phyloP scores from a whole-genome alignment of 306 rosid species.

The Arachis hypogaea region DNA sequence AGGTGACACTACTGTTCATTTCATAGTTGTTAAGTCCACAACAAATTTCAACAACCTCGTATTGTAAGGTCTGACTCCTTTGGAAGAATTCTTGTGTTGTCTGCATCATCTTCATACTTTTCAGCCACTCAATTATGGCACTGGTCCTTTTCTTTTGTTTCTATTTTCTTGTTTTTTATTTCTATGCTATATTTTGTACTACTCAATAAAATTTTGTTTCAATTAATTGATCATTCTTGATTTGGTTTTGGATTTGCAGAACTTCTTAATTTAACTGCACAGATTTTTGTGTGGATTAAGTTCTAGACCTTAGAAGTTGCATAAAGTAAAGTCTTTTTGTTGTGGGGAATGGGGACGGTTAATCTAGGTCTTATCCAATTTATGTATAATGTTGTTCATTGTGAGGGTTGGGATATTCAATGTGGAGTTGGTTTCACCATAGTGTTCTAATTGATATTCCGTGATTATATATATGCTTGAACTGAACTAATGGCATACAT shows the following conservation, averaged over 20 bases:
- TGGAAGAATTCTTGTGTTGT: slow-evolving; percentile 7
- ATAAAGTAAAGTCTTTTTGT: slow-evolving; percentile 11
- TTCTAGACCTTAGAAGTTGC: slow-evolving; percentile 13
- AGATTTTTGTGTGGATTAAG: slow-evolving; percentile 1
- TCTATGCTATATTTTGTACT: no score
- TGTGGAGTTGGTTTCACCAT: not conserved
- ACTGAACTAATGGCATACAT: slow-evolving; percentile 4
- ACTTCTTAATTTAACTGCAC: no score
- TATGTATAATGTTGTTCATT: not conserved
- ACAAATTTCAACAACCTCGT: not conserved
- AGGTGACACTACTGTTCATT: not conserved
- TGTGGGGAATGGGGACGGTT: not conserved
- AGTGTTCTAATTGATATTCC: slow-evolving; percentile 13
- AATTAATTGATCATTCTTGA: no score
- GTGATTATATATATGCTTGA: not conserved
- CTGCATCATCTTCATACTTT: not conserved
- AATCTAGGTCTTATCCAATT: slow-evolving; percentile 6
- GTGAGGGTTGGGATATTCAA: slow-evolving; percentile 10
- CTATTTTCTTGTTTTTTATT: no score
- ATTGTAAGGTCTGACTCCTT: slow-evolving; percentile 1
- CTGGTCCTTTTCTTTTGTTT: slow-evolving; percentile 19
- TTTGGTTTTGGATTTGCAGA: no score
- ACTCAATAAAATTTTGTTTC: no score
- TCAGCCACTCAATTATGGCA: slow-evolving; percentile 2
- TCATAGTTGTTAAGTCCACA: slow-evolving; percentile 11